Conservation (phyloP, 345 rosid genomes). For the rapeseed (Brassica napus) region DNA sequence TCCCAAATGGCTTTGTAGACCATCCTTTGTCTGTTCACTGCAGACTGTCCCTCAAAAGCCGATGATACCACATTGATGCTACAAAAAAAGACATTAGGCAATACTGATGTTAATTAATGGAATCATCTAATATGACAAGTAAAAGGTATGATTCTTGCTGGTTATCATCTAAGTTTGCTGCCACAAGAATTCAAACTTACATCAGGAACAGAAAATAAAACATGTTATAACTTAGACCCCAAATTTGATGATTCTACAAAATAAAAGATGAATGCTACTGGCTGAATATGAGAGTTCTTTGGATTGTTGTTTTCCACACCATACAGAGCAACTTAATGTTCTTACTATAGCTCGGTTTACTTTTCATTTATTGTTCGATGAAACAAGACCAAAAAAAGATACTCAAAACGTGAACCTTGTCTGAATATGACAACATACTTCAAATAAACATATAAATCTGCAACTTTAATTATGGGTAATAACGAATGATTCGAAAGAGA, state of each 20-base stretch:
- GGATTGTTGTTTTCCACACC: neutral
- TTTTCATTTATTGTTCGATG: neutral
- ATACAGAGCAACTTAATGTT: neutral
- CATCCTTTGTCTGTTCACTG: constrained; percentile 95
- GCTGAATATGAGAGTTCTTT: neutral
- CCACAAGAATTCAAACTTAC: too few relatives aligned
- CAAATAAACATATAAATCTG: neutral
- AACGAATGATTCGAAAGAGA: neutral
- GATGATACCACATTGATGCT: constrained; percentile 86
- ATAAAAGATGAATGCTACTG: neutral
- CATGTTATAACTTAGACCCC: neutral
- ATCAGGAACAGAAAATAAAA: neutral
- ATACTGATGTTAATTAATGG: neutral
- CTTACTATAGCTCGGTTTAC: neutral
- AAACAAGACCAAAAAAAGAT: neutral
- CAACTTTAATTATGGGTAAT: neutral
- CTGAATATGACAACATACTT: neutral
- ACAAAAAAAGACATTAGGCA: constrained; percentile 30
- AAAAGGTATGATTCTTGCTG: too few relatives aligned
- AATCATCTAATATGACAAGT: neutral
- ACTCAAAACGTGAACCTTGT: neutral
- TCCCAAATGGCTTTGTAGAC: constrained; percentile 98
- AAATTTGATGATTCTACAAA: neutral
- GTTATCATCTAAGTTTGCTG: too few relatives aligned
- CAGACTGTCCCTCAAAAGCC: constrained; percentile 79